A percentile compares a stretch with the other conserved stretches of the same genome.
Evolutionary conservation across 768 basidiomycete genomes (phyloP).

Genomic region (Mycena belliarum): DNA sequence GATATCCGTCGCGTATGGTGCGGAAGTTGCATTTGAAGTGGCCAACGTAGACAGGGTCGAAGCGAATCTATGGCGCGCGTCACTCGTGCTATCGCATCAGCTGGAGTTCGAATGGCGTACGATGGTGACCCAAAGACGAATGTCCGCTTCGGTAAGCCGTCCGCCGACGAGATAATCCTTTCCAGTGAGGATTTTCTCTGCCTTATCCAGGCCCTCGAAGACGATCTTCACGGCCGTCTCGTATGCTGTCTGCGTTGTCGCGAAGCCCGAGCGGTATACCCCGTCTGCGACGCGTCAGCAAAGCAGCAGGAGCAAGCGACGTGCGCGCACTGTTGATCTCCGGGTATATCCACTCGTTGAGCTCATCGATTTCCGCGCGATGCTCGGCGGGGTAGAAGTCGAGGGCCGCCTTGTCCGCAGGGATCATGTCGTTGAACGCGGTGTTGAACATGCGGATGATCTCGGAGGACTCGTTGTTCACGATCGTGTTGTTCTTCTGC

Average conservation of each 20-base stretch:
- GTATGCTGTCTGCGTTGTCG: conserved; percentile 79
- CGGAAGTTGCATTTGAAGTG: conserved; percentile 95
- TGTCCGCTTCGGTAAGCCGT: conserved; percentile 79
- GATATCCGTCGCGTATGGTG: conserved; percentile 85
- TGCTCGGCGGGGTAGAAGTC: conserved; percentile 32
- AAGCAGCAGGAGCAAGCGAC: neutral
- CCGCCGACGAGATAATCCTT: conserved; percentile 87
- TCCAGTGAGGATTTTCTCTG: conserved; percentile 75
- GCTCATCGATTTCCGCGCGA: conserved; percentile 73
- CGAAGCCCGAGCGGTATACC: conserved; percentile 90
- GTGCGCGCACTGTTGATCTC: conserved; percentile 78
- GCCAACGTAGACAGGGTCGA: conserved; percentile 86
- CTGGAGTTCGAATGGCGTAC: conserved; percentile 43
- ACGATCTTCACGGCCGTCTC: conserved; percentile 71
- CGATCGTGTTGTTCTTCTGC: conserved; percentile 58
- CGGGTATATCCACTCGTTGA: conserved; percentile 88
- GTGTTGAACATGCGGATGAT: conserved; percentile 94
- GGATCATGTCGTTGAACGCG: conserved; percentile 74
- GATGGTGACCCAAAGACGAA: conserved; percentile 91
- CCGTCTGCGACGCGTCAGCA: conserved; percentile 49
- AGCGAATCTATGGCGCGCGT: conserved; percentile 61
- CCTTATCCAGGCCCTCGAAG: conserved; percentile 76
- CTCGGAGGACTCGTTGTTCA: conserved; percentile 95
- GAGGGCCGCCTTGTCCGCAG: conserved; percentile 52
- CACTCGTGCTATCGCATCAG: neutral